Base-by-base conservation (phyloP, 2,329 filamentous ascomycete genomes). In the Bipolaris sorokiniana region DNA sequence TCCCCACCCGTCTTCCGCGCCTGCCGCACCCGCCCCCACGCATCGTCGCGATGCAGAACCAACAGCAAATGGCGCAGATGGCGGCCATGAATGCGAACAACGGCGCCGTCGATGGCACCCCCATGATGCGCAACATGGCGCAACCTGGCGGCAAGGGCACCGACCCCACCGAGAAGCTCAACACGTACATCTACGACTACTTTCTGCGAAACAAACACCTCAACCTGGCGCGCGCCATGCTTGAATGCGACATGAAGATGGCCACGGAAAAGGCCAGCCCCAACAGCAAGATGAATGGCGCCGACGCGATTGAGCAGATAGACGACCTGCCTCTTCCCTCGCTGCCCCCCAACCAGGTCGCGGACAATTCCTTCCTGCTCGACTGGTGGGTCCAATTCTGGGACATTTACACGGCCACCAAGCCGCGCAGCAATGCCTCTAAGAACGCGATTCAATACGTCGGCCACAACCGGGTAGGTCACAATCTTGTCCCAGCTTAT, bases 351-450 rank as follows among this genome's bases (percentile, higher is more conserved):
- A 64, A 82, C 73, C 84, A 85, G 47, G 82, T 82, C 59, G 84
- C 84, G 52, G 90, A 89, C 69, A 90, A 86, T 61, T 91, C 91
- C 23, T 98, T 99, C 71, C 82, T 99, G n/a, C 90, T 92, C 67
- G 95, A 98, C 71, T 99, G 95, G 95, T 99, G 96, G 81, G 91
- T 89, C 72, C 85, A 97, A 50, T 99, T 99, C 77, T 98, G 92
- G 92, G 95, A 99, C 71, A 92, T 98, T 67, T 96, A 90, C 78
- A 88, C 88, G 72, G 91, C 92, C 54, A 90, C 94, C 73, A 90
- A 91, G 71, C 86, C 84, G 69, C 61, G 65, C 28, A 60, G 49
- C 87, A 42, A 45, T 40, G 58, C 59, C 15, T 58, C 66, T 46
- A 73, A 76, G 59, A 54, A 83, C 72, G 84, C 55, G 10, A 46